phyloP scores from a whole-genome alignment of 2,329 filamentous ascomycete genomes.

The Eurotiales sp. region DNA sequence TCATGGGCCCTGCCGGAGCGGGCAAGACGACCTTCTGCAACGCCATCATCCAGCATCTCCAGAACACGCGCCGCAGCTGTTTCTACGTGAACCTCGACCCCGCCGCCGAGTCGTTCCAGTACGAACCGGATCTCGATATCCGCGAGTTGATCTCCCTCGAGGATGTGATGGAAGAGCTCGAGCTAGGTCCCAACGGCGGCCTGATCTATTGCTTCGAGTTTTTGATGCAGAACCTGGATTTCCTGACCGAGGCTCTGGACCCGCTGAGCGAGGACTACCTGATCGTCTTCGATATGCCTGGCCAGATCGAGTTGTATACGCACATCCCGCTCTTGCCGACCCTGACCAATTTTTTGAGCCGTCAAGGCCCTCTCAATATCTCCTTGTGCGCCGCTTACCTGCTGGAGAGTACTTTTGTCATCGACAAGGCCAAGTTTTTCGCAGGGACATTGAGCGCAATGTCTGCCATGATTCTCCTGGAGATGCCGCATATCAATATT shows the following conservation, averaged over 20 bases:
- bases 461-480: constrained; percentile 98
- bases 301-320: constrained; percentile 97
- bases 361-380: constrained; percentile 77
- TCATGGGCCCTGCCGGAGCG: constrained; percentile 93
- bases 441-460: constrained; percentile 92
- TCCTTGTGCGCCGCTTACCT: constrained; percentile 91
- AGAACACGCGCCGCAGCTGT: constrained; percentile 84
- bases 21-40: constrained; percentile 98
- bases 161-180: constrained; percentile 95
- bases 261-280: constrained; percentile 89
- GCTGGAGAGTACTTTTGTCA: constrained; percentile 90
- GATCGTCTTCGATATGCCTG: constrained; percentile 97
- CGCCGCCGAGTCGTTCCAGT: constrained; percentile 87
- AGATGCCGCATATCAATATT: constrained; percentile 94
- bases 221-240: constrained; percentile 89
- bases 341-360: constrained; percentile 75
- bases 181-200: constrained; percentile 84
- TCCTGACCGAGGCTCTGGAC: constrained; percentile 79
- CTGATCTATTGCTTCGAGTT: constrained; percentile 97
- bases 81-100: constrained; percentile 99
- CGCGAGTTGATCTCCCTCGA: constrained; percentile 89
- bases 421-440: constrained; percentile 97
- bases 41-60: constrained; percentile 85
- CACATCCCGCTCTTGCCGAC: constrained; percentile 89
- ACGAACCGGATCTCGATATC: constrained; percentile 90